A percentile compares a stretch with the other conserved stretches of the same genome.
Conservation (phyloP, 1,284 basidiomycete species). For the Malassezia brasiliensis region DNA sequence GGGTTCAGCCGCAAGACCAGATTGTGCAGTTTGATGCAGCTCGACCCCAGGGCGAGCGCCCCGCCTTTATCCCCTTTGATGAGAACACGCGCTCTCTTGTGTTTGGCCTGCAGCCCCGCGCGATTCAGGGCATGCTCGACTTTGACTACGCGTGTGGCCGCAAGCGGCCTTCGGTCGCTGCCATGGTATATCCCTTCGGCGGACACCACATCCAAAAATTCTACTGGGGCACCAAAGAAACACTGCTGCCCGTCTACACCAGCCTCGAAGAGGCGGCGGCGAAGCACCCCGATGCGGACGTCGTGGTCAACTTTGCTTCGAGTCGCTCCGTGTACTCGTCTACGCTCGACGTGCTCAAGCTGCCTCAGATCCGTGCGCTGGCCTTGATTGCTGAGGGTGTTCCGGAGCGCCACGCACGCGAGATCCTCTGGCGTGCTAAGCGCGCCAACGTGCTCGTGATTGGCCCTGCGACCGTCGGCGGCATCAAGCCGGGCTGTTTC, state of each 20-base stretch:
- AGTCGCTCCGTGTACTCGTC: conserved; percentile 88
- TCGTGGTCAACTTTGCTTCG: conserved; percentile 95
- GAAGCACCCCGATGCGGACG: conserved; percentile 94
- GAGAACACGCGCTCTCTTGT: conserved; percentile 86
- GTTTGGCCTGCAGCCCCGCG: conserved; percentile 95
- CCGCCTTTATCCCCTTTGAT: conserved; percentile 56
- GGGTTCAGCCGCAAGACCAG: conserved; percentile 70
- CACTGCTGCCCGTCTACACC: conserved; percentile 93
- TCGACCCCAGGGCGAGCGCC: conserved; percentile 25
- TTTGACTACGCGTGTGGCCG: conserved; percentile 98
- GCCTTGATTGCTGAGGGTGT: conserved; percentile 98
- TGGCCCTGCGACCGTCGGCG: conserved; percentile 95
- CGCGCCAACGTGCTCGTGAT: conserved; percentile 86
- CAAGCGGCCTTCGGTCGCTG: conserved; percentile 81
- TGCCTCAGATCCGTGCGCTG: conserved; percentile 65
- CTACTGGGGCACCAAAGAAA: conserved; percentile 99
- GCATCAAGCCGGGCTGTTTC: conserved; percentile 99
- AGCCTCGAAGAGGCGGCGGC: conserved; percentile 78
- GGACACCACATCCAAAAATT: conserved; percentile 99
- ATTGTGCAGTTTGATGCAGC: conserved; percentile 68
- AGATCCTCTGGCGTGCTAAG: conserved; percentile 82
- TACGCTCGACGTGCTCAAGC: conserved; percentile 76
- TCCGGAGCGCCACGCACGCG: conserved; percentile 89
- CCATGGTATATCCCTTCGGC: conserved; percentile 99
- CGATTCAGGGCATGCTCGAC: conserved; percentile 99